Conservation (phyloP, 2,329 filamentous ascomycete species). For the Ascochyta fabae region DNA sequence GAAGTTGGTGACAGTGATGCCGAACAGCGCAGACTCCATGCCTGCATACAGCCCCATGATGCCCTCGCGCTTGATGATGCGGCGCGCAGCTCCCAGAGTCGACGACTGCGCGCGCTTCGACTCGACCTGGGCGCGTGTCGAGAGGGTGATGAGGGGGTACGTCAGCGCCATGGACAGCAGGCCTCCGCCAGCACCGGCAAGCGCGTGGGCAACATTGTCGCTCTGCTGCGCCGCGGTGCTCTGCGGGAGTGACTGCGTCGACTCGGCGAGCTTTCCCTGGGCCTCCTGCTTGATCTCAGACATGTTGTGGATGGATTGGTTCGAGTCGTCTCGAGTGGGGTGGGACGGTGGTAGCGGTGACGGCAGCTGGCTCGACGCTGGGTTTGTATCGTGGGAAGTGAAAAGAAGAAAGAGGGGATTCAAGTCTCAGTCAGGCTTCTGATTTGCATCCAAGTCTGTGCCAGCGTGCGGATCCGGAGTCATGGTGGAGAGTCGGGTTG, state of each 20-base stretch:
- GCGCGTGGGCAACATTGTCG: conserved; percentile 95
- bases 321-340: conserved; percentile 1
- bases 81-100: conserved; percentile 80
- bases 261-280: conserved; percentile 45
- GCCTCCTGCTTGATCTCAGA: conserved; percentile 40
- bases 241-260: conserved; percentile 49
- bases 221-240: conserved; percentile 79
- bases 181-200: conserved; percentile 90
- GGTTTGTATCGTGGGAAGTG: neutral
- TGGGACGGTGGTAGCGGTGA: neutral
- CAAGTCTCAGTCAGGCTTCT: conserved; percentile 3
- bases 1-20: conserved; percentile 98
- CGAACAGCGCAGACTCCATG: conserved; percentile 91
- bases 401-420: neutral
- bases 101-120: conserved; percentile 89
- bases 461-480: conserved; percentile 21
- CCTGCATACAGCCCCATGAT: conserved; percentile 88
- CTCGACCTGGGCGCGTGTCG: conserved; percentile 96
- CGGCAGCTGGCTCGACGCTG: neutral
- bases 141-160: conserved; percentile 94
- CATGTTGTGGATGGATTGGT: conserved; percentile 28
- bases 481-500: conserved; percentile 35
- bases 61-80: conserved; percentile 91
- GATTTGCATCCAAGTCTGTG: conserved; percentile 13
- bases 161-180: conserved; percentile 95